phyloP scores from a whole-genome alignment of 805 yeast species.

The Alloascoidea africana region DNA sequence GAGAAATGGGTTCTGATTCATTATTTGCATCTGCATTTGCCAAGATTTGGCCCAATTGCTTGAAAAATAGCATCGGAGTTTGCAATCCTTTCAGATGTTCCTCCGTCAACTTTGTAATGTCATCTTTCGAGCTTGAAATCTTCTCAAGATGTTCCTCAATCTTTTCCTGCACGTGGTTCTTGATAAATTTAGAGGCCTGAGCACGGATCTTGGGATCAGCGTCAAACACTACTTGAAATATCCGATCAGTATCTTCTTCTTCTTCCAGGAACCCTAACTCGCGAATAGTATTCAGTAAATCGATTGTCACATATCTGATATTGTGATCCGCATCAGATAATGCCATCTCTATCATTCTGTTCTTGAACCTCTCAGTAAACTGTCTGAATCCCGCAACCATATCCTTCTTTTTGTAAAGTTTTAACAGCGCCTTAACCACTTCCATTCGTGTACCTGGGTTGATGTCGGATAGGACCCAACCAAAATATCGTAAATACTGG shows the following conservation, averaged over 20 bases:
- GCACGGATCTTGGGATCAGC: constrained; percentile 18
- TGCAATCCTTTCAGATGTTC: constrained; percentile 9
- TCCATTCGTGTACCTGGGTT: constrained; percentile 45
- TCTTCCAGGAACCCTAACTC: constrained; percentile 51
- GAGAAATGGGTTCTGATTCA: constrained; percentile 8
- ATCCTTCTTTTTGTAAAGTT: constrained; percentile 27
- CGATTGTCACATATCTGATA: constrained; percentile 36
- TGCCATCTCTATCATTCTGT: constrained; percentile 50
- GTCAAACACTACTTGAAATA: constrained; percentile 14
- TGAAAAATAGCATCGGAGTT: constrained; percentile 6
- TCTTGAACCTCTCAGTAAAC: constrained; percentile 61
- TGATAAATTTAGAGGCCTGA: constrained; percentile 39
- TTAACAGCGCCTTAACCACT: constrained; percentile 39
- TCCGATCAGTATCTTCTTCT: constrained; percentile 28
- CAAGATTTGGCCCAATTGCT: constrained; percentile 5
- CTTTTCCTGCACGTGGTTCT: constrained; percentile 17
- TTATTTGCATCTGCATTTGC: constrained; percentile 5
- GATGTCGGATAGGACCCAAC: constrained; percentile 75
- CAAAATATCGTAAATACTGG: constrained; percentile 59
- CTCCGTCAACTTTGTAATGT: constrained; percentile 5
- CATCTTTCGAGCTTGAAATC: constrained; percentile 4
- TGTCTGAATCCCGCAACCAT: constrained; percentile 55
- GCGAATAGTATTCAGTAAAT: constrained; percentile 38
- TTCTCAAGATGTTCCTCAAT: constrained; percentile 11
- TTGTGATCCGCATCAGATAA: constrained; percentile 35